phyloP scores from a whole-genome alignment of 176 grass and related monocot genomes.

The Aechmea fasciata region DNA sequence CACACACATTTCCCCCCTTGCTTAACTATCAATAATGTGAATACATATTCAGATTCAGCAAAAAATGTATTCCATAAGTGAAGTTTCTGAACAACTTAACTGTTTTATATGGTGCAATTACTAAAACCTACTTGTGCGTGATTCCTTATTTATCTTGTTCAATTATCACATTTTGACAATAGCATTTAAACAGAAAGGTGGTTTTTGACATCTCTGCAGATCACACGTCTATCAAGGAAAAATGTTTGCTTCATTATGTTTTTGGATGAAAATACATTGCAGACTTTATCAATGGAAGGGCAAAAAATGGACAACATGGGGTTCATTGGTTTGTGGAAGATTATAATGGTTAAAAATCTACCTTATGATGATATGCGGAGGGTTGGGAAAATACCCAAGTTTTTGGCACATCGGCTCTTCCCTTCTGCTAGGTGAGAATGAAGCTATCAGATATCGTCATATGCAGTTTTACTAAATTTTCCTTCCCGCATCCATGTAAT shows the following conservation, averaged over 20 bases:
- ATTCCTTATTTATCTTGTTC: background rate
- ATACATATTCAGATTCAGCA: background rate
- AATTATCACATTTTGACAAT: background rate
- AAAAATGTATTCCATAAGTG: background rate
- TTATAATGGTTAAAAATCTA: conserved; percentile 86
- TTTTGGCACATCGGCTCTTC: conserved; percentile 90
- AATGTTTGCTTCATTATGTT: conserved; percentile 99
- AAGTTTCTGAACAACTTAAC: background rate
- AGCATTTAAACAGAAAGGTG: conserved; percentile 7
- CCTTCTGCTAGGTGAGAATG: conserved; percentile 73
- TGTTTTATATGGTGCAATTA: background rate
- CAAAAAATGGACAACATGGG: conserved; percentile 64
- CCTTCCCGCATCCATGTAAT: background rate
- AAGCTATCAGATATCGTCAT: background rate
- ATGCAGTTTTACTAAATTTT: background rate
- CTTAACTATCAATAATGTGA: too few species aligned
- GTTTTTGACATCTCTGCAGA: conserved; percentile 37
- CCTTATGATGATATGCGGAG: conserved; percentile 88
- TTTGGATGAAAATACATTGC: conserved; percentile 82
- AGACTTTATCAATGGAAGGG: conserved; percentile 83
- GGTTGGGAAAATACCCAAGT: conserved; percentile 95
- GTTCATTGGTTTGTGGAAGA: conserved; percentile 92
- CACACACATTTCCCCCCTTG: background rate
- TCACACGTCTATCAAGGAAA: conserved; percentile 91
- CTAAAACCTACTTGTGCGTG: background rate